Evolutionary conservation across 345 rosid genomes (phyloP), one percentile per base, ranked within the genome.

Genomic region (Aegle marmelos): DNA sequence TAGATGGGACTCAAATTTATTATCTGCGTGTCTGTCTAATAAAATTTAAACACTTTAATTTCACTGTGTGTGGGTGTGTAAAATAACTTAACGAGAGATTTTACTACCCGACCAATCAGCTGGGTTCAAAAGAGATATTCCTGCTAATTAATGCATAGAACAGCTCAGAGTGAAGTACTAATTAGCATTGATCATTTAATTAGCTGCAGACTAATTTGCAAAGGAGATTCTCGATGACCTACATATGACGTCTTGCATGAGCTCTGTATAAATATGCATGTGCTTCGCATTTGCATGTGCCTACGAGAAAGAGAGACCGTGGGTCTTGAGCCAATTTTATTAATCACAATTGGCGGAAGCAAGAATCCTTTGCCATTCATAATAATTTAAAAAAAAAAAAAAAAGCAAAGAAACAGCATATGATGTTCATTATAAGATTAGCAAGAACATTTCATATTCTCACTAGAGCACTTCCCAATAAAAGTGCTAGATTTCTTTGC

Each of bases 401-500:
- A 16, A 50, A 50, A 4, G 45, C 30, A 59, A 39, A 62, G 41
- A 65, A 70, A 73, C 75, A 65, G 39, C 70, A 58, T 74, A 50
- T 48, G 34, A 28, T 39, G 67, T 16, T 65, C 19, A 65, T 13
- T 76, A 59, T 71, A 68, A 81, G 79, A 77, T 34, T 70, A 33
- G 25, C 34, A 17, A 33, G 59, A 76, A 70, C 75, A 82, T 77
- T 68, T 79, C 74, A 61, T 50, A 81, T 81, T 82, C 70, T 66
- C 73, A 65, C 68, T 9, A 28, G 34, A 78, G 50, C 85, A 61
- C 67, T 60, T 86, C 81, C 85, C 82, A 16, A 75, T 25, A 58
- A 74, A 74, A 81, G 80, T 68, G 78, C 61, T 71, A 19, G 27
- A 80, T 75, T 80, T 82, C 77, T 75, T 48, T 67, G 31, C 75